phyloP scores from a whole-genome alignment of 2,329 filamentous ascomycete genomes.

The Seiridium unicorne region DNA sequence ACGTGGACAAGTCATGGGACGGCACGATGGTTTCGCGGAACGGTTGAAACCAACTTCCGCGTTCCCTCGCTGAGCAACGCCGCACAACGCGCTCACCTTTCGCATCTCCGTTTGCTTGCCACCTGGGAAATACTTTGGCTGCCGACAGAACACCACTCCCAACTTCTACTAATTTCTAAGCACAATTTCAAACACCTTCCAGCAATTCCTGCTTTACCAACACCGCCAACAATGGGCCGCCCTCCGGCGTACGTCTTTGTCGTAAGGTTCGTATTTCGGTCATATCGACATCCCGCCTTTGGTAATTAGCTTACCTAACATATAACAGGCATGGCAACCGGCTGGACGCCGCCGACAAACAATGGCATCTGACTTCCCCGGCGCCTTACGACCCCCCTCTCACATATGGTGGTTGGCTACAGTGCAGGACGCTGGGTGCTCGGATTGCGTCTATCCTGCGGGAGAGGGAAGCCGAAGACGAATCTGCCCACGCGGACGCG shows the following conservation, averaged over 20 bases:
- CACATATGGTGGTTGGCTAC: conserved; percentile 91
- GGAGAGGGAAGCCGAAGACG: conserved; percentile 47
- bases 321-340: conserved; percentile 77
- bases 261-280: conserved; percentile 38
- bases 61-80: background rate
- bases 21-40: background rate
- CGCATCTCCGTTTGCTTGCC: background rate
- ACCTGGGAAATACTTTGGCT: too few species aligned
- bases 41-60: background rate
- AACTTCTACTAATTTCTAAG: too few species aligned
- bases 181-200: background rate
- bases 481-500: conserved; percentile 33
- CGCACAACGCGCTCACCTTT: background rate
- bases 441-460: conserved; percentile 75
- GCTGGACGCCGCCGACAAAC: conserved; percentile 89
- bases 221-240: conserved; percentile 36
- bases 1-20: background rate
- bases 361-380: conserved; percentile 90
- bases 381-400: conserved; percentile 95
- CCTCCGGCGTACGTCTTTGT: conserved; percentile 50
- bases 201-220: background rate
- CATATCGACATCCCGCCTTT: background rate
- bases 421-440: conserved; percentile 76
- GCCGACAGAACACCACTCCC: too few species aligned
- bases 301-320: conserved; percentile 2